phyloP scores from a whole-genome alignment of 2,329 filamentous ascomycete genomes.

The Didymellaceae sp. region DNA sequence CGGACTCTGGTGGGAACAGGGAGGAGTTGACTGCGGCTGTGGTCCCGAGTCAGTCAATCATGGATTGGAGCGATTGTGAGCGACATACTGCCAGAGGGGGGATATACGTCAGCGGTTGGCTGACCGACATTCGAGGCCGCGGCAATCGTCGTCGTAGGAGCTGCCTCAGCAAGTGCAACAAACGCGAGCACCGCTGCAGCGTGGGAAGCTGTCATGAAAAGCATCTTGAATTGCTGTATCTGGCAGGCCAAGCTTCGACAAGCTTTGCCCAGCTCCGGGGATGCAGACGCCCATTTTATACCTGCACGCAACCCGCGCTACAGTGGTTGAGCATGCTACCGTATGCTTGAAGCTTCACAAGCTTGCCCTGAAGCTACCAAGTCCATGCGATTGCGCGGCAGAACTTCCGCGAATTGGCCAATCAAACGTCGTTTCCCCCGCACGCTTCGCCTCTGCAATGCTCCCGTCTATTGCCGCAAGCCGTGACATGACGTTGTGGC shows the following conservation, averaged over 20 bases:
- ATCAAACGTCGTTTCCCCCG: conserved; percentile 6
- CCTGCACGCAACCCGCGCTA: not conserved
- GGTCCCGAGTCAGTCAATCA: conserved; percentile 9
- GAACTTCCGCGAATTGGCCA: conserved; percentile 12
- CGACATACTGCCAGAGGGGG: conserved; percentile 35
- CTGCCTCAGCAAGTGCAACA: conserved; percentile 14
- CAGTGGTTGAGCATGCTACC: not conserved
- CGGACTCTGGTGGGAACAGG: conserved; percentile 37
- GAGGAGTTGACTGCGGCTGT: conserved; percentile 32
- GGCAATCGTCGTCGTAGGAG: conserved; percentile 26
- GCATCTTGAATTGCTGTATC: conserved; percentile 5
- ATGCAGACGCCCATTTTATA: conserved; percentile 21
- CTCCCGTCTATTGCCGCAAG: not conserved
- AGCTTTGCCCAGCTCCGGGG: conserved; percentile 29
- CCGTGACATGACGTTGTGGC: conserved; percentile 15
- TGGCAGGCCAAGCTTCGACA: conserved; percentile 23
- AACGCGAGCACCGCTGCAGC: conserved; percentile 22
- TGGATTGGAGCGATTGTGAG: not conserved
- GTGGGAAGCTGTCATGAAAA: conserved; percentile 6
- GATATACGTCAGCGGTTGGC: conserved; percentile 27
- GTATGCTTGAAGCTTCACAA: conserved; percentile 3
- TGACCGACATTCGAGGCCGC: conserved; percentile 27
- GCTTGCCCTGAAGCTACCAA: conserved; percentile 13
- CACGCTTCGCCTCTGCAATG: not conserved
- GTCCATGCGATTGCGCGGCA: conserved; percentile 7